Evolutionary conservation across 106 monocot genomes (phyloP).

Genomic region (Dioscorea zingiberensis): DNA sequence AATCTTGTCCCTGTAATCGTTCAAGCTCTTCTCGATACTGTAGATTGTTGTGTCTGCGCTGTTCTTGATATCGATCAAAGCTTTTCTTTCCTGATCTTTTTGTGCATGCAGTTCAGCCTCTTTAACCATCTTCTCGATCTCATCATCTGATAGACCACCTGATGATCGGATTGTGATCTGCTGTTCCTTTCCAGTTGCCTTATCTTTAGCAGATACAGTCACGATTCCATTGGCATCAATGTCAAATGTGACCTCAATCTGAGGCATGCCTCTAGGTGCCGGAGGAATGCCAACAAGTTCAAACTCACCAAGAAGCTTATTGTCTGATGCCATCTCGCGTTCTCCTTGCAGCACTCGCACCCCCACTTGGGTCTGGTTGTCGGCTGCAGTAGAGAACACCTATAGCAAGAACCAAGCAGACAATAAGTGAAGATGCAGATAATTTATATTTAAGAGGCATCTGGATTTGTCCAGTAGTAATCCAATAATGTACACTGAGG

Average conservation of each 20-base stretch:
- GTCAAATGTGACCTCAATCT: conserved; percentile 17
- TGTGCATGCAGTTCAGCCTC: conserved; percentile 7
- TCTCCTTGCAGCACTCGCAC: conserved; percentile 13
- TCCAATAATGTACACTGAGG: no score
- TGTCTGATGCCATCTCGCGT: conserved; percentile 11
- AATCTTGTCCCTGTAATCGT: conserved; percentile 9
- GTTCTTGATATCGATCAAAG: conserved; percentile 14
- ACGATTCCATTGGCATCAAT: conserved; percentile 13
- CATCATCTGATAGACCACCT: conserved; percentile 13
- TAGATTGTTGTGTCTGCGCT: conserved; percentile 15
- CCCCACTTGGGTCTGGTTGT: conserved; percentile 14
- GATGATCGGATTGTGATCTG: conserved; percentile 13
- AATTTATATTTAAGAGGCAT: no score
- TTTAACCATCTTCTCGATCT: conserved; percentile 13
- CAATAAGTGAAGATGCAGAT: no score
- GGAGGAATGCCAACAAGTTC: conserved; percentile 11
- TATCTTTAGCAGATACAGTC: conserved; percentile 9
- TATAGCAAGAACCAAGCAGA: not conserved
- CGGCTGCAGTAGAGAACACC: conserved; percentile 13
- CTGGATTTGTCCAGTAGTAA: no score
- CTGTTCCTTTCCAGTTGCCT: conserved; percentile 7
- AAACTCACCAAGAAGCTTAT: conserved; percentile 14
- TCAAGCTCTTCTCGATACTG: conserved; percentile 13
- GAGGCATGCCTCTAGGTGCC: conserved; percentile 10
- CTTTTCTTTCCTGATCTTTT: conserved; percentile 10